Percentiles rank a stretch among this genome's conserved stretches.
These are phyloP conservation scores for Prunus yedoensis DNA, from an alignment of 331 rosid genomes.

Conservation along the genomic window DNA sequence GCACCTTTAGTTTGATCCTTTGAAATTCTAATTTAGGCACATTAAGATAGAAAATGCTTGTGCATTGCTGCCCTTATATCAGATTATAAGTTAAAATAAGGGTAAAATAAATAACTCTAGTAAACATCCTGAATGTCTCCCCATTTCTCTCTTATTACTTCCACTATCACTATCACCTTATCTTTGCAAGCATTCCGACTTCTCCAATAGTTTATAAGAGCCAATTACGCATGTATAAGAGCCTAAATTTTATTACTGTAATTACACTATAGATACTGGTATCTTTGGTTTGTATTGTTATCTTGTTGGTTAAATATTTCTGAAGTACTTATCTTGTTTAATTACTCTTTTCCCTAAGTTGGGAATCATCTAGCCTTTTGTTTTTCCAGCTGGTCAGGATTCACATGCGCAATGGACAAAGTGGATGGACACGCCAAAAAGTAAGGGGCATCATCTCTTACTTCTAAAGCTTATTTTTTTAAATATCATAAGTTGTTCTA, in stretches of 20 bases:
- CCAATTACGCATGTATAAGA: background rate
- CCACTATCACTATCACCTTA: background rate
- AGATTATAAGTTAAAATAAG: background rate
- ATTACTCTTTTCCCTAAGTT: background rate
- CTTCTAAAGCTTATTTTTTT: background rate
- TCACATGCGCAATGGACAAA: slow-evolving; percentile 48
- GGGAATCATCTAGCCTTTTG: slow-evolving; percentile 23
- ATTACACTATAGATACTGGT: background rate
- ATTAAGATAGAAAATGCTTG: background rate
- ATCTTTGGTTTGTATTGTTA: background rate
- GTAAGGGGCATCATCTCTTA: slow-evolving; percentile 32
- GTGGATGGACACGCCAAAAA: slow-evolving; percentile 67
- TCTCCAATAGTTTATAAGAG: background rate
- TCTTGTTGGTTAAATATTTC: background rate
- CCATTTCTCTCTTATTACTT: background rate
- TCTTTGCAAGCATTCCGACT: background rate
- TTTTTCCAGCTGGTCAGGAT: slow-evolving; percentile 53
- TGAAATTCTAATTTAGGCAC: background rate
- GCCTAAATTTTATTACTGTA: background rate
- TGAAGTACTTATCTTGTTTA: slow-evolving; percentile 6
- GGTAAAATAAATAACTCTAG: no score
- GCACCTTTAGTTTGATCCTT: background rate
- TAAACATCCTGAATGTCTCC: background rate
- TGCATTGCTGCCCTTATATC: background rate
- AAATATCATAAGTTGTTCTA: background rate